Evolutionary conservation across 2,329 filamentous ascomycete species (phyloP), one percentile per base, ranked within the genome.

Genomic region (Periglandula ipomoeae): DNA sequence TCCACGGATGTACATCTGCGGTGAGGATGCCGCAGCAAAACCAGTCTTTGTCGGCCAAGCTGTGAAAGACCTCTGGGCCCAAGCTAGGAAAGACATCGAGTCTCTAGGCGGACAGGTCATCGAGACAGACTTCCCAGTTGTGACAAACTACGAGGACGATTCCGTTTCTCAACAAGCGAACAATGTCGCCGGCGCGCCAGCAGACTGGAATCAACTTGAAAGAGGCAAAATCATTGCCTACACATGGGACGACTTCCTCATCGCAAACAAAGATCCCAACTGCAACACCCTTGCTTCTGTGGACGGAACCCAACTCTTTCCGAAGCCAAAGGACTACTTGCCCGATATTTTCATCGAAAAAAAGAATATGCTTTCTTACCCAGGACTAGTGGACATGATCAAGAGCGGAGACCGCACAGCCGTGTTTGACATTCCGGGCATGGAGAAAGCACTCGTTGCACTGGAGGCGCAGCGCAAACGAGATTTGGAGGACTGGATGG

Each of bases 171-270:
- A n/a, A n/a, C n/a, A n/a, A n/a, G n/a, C 44, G 2, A 63, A 65
- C 2, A 64, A 69, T 48, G 47, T 42, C 20, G 46, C 50, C 22
- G 52, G 55, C 11, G 64, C 69, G 32, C 69, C 71, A 3, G 63
- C 65, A 2, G 61, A 70, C 50, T 76, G 73, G 73, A 70, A 70
- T 35, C 59, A 58, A 38, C 64, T 69, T 26, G 74, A 77, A 53
- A 65, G 73, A 7, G 65, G 71, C 19, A 60, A 68, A n/a, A 61
- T 77, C 1, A 70, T 76, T 2, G 71, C 74, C 2, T 70, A 72
- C 52, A 67, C 70, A 0, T 78, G 75, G 75, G 69, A 78, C 48
- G 69, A 72, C 40, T 79, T 78, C 46, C 61, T 78, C 2, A 52
- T 55, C 3, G 52, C 59, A 2, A 75, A 75, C 50, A 58, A 58